Evolutionary conservation across 208 protist genomes (phyloP).

Genomic region (Leishmania lainsoni): DNA sequence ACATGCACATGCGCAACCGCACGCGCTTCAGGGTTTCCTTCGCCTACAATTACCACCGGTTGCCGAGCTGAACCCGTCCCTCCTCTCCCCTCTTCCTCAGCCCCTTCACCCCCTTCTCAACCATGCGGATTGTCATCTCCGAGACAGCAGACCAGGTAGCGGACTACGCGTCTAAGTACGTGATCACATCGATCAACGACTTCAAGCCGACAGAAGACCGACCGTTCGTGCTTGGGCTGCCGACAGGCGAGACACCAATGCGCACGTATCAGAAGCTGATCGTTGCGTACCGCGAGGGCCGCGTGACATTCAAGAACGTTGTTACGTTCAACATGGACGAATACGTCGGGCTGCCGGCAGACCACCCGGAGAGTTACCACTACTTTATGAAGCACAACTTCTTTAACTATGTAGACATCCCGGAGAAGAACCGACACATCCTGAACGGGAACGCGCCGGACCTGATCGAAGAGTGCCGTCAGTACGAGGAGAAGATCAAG

Average conservation of each 20-base stretch:
- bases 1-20: background rate
- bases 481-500: slow-evolving; percentile 94
- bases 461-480: slow-evolving; percentile 85
- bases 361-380: slow-evolving; percentile 95
- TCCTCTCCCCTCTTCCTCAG: too few relatives aligned
- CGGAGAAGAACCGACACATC: slow-evolving; percentile 90
- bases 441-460: slow-evolving; percentile 93
- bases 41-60: background rate
- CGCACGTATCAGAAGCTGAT: slow-evolving; percentile 92
- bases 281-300: slow-evolving; percentile 74
- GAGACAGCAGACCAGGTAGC: slow-evolving; percentile 62
- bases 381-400: slow-evolving; percentile 96
- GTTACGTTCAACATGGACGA: slow-evolving; percentile 98
- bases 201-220: slow-evolving; percentile 76
- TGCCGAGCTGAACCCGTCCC: background rate
- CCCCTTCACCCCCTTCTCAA: background rate
- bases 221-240: slow-evolving; percentile 94
- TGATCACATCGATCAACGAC: slow-evolving; percentile 87
- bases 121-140: slow-evolving; percentile 94
- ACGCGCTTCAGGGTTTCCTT: slow-evolving; percentile 1
- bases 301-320: slow-evolving; percentile 92
- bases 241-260: slow-evolving; percentile 91
- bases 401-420: slow-evolving; percentile 95
- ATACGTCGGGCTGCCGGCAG: slow-evolving; percentile 88
- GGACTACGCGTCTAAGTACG: slow-evolving; percentile 81